Percentiles rank a stretch among this genome's conserved stretches.
phyloP scores from a whole-genome alignment of 73 alveolate genomes.

The Uronychia binucleata region DNA sequence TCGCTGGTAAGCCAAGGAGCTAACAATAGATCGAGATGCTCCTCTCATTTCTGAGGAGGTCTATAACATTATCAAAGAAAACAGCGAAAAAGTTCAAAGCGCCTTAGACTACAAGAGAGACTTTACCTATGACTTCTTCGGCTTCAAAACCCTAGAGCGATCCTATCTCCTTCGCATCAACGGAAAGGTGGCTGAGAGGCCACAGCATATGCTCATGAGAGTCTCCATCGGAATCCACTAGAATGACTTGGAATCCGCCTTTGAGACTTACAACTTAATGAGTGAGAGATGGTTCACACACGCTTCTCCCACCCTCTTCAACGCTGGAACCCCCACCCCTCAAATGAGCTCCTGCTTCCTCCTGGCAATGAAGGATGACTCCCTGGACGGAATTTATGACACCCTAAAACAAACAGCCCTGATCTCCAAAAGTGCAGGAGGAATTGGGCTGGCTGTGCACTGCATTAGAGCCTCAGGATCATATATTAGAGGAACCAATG shows the following conservation, averaged over 20 bases:
- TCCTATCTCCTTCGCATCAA: conserved; percentile 72
- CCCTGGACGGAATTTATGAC: conserved; percentile 87
- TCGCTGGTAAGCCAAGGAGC: conserved; percentile 50
- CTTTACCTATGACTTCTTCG: conserved; percentile 76
- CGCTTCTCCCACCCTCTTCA: conserved; percentile 94
- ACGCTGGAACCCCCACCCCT: conserved; percentile 88
- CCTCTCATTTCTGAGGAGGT: conserved; percentile 76
- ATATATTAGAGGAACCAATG: conserved; percentile 89
- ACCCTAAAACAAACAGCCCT: conserved; percentile 80
- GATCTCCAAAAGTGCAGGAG: conserved; percentile 91
- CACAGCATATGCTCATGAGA: conserved; percentile 91
- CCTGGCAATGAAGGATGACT: conserved; percentile 80
- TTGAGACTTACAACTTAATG: conserved; percentile 85
- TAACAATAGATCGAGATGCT: conserved; percentile 13
- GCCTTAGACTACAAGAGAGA: conserved; percentile 32
- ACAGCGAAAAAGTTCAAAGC: conserved; percentile 14
- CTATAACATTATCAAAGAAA: conserved; percentile 55
- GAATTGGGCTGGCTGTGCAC: conserved; percentile 85
- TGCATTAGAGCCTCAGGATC: conserved; percentile 84
- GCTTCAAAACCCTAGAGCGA: conserved; percentile 90
- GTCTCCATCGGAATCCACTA: conserved; percentile 85
- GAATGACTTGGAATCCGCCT: conserved; percentile 73
- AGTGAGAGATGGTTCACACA: conserved; percentile 80
- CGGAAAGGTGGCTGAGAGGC: conserved; percentile 80
- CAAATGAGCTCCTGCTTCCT: conserved; percentile 92